Base-by-base conservation (phyloP, 306 rosid species). In the Prunus salicina region DNA sequence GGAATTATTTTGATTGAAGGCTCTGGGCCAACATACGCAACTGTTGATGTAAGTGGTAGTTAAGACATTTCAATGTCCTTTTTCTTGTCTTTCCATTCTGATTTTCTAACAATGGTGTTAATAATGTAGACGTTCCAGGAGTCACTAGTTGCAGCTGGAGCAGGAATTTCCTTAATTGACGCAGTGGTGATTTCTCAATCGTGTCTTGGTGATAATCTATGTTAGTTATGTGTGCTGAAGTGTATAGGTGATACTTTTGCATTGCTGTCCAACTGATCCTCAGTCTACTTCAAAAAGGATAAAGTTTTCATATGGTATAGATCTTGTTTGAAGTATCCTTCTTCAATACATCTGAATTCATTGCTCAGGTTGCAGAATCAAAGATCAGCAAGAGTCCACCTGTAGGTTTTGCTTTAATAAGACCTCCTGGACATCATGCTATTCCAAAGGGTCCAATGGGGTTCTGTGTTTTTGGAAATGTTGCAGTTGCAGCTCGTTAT, bases 381-480 rank as follows among this genome's bases (percentile, higher is more conserved):
- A 83, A 76, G 90, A 76, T 70, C 77, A 73, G 70, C 70, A 72
- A 12, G 75, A 84, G 87, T 77, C 85, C 96, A 50, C 96, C 96
- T 41, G 78, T 84, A 67, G 97, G 97, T 82, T 94, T 94, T 89
- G 97, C 97, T 80, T 83, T 94, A 88, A 89, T 94, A 76, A 84
- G 97, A 79, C 98, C 97, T n/a, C 98, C 97, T 8, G 97, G 98
- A 73, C 98, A 94, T 79, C 97, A 92, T 79, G 97, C 97, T n/a
- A 77, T 94, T 74, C 96, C 98, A 52, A 73, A 90, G 83, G 96
- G 97, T 72, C 95, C 96, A 8, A 92, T 90, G 97, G 97, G 98
- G 47, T 94, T 94, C 74, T 92, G 98, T 76, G 84, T 94, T 79
- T 92, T 92, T 43, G 97, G 95, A 82, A 94, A 94, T 82, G 89